Percentiles rank a stretch among this genome's conserved stretches.
phyloP scores from a whole-genome alignment of 148 eudicot species.

The Rhododendron kiyosumense region DNA sequence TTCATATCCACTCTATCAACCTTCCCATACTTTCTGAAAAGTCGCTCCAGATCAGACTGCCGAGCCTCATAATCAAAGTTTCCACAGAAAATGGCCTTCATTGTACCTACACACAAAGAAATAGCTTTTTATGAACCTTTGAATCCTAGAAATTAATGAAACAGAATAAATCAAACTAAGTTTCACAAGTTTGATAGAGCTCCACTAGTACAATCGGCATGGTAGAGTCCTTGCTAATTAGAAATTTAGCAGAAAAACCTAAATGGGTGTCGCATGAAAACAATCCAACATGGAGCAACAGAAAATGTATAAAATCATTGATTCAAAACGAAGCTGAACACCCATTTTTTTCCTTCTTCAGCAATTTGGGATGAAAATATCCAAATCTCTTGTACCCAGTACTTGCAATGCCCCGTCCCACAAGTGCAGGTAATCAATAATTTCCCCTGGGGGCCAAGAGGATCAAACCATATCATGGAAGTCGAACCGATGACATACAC shows the following conservation, averaged over 20 bases:
- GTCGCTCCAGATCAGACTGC: slow-evolving; percentile 53
- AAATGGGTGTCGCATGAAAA: not conserved
- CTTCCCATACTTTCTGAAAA: slow-evolving; percentile 52
- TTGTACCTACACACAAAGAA: slow-evolving; percentile 11
- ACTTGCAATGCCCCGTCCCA: not conserved
- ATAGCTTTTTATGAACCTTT: not conserved
- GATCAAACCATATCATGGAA: not conserved
- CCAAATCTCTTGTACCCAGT: not conserved
- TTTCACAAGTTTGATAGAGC: not conserved
- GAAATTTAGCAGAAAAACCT: not conserved
- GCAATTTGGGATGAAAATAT: not conserved
- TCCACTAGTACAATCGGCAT: not conserved
- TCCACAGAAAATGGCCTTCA: slow-evolving; percentile 63
- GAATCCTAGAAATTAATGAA: not conserved
- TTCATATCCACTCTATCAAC: slow-evolving; percentile 69
- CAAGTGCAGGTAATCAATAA: not conserved
- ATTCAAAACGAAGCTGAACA: not conserved
- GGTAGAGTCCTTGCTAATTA: not conserved
- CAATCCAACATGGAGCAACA: not conserved
- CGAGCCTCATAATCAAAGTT: slow-evolving; percentile 59
- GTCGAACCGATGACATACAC: not conserved
- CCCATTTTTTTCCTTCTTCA: not conserved
- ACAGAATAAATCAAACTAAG: not conserved
- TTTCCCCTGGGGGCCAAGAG: not conserved
- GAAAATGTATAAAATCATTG: not conserved